Base-by-base conservation (phyloP, 2,329 filamentous ascomycete genomes). In the Ceratocystis colombiana region DNA sequence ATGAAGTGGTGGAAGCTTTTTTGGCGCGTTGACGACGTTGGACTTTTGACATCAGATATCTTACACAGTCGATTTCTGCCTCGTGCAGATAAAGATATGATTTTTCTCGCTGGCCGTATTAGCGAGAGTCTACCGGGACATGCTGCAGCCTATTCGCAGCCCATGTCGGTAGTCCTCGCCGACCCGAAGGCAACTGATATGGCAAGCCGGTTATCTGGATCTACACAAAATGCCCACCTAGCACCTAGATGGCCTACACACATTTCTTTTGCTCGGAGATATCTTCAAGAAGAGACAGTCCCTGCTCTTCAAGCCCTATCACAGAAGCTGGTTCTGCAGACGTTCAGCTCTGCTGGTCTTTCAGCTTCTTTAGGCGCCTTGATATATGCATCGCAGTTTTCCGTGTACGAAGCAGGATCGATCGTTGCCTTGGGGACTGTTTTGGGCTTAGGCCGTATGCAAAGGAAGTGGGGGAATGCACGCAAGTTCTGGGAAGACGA, bases 1-100 rank as follows among this genome's bases (percentile, higher is more conserved):
- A 79, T 96, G 3, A 82, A 86, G 17, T 97, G 93, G 92, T 96
- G 90, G 88, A 96, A 96, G 74, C 81, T 97, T 0, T 91, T 96
- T 73, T 96, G 91, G 91, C 85, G 90, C 22, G 91, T 94, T 28
- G 93, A 97, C 73, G 93, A 96, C 71, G 90, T 96, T 10, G 84
- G 85, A 2, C 88, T 93, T 81, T 85, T 96, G 65, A 86, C 88
- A 2, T 84, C 85, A 0, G 88, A 94, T 70, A 87, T 96, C 68
- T 78, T 96, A 2, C 82, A 84, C 68, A 85, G 86, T 69, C 81
- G 83, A 5, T 97, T 95, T 78, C 81, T 99, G 2, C 83, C 86
- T 0, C 82, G 82, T 2, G 87, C 92, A 0, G 92, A 96, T 74
- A 86, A 87, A 71, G 87, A 86, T 65, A 82, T 90, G n/a, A 87